Percentiles rank a stretch among this genome's conserved stretches.
These are phyloP conservation scores for Auricularia auricula-judae DNA, from an alignment of 768 basidiomycete genomes.

Conservation along the genomic window DNA sequence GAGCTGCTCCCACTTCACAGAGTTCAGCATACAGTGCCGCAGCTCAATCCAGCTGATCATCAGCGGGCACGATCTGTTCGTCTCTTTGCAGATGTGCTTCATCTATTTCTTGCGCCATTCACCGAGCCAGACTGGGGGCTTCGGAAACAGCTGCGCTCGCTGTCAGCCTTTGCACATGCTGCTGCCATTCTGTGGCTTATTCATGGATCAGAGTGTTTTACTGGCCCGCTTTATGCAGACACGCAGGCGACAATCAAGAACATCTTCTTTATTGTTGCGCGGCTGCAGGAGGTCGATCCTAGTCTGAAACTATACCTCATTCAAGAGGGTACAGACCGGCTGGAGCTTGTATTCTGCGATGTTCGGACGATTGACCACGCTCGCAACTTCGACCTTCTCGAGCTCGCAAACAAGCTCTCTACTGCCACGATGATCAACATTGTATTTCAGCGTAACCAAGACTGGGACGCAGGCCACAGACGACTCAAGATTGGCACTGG, in stretches of 20 bases:
- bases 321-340: slow-evolving; percentile 17
- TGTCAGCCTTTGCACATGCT: neutral
- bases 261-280: slow-evolving; percentile 14
- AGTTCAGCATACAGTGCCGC: too few species aligned
- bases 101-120: neutral
- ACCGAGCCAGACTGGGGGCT: neutral
- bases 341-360: slow-evolving; percentile 19
- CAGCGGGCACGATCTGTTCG: neutral
- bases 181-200: neutral
- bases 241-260: slow-evolving; percentile 19
- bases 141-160: neutral
- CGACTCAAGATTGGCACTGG: slow-evolving; percentile 13
- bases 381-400: slow-evolving; percentile 8
- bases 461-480: slow-evolving; percentile 12
- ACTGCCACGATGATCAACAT: slow-evolving; percentile 14
- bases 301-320: slow-evolving; percentile 12
- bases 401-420: slow-evolving; percentile 10
- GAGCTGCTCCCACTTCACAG: too few species aligned
- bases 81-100: neutral
- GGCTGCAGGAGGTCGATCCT: slow-evolving; percentile 15
- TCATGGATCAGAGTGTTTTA: slow-evolving; percentile 16
- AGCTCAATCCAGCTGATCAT: too few species aligned
- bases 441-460: slow-evolving; percentile 10
- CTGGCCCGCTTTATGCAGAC: slow-evolving; percentile 21
- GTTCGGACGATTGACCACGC: slow-evolving; percentile 8